phyloP scores from a whole-genome alignment of 2,329 filamentous ascomycete genomes.

The Exophiala lecanii-corni region DNA sequence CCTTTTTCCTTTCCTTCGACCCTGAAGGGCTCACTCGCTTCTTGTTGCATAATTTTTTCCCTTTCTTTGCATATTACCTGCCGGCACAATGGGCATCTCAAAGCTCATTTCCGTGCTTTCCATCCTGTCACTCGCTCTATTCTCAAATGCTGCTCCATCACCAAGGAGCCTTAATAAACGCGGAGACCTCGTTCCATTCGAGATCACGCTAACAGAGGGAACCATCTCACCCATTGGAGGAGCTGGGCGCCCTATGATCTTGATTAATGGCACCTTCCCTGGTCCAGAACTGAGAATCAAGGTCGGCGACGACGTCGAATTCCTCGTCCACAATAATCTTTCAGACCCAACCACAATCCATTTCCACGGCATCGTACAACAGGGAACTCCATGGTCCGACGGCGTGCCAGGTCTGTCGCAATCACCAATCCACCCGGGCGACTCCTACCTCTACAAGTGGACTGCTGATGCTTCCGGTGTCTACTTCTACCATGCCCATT shows the following conservation, averaged over 20 bases:
- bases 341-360: constrained; percentile 64
- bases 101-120: constrained; percentile 17
- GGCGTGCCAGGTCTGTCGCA: constrained; percentile 65
- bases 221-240: constrained; percentile 34
- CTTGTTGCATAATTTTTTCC: constrained; percentile 6
- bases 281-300: constrained; percentile 68
- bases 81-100: constrained; percentile 20
- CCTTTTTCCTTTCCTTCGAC: not conserved
- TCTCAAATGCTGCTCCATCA: constrained; percentile 13
- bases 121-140: constrained; percentile 22
- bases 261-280: constrained; percentile 72
- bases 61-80: constrained; percentile 1
- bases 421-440: constrained; percentile 60
- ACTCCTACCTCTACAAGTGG: constrained; percentile 59
- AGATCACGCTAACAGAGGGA: constrained; percentile 34
- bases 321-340: constrained; percentile 65
- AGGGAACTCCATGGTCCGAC: constrained; percentile 71
- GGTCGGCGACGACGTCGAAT: constrained; percentile 65
- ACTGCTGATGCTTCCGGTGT: constrained; percentile 49
- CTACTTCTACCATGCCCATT: constrained; percentile 66
- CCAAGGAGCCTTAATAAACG: constrained; percentile 14
- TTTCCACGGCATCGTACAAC: constrained; percentile 75
- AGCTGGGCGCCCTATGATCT: constrained; percentile 54
- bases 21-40: constrained; percentile 11
- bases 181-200: constrained; percentile 25